Base-by-base conservation (phyloP, 371 early-diverging fungal species). In the Rhizopus stolonifer region DNA sequence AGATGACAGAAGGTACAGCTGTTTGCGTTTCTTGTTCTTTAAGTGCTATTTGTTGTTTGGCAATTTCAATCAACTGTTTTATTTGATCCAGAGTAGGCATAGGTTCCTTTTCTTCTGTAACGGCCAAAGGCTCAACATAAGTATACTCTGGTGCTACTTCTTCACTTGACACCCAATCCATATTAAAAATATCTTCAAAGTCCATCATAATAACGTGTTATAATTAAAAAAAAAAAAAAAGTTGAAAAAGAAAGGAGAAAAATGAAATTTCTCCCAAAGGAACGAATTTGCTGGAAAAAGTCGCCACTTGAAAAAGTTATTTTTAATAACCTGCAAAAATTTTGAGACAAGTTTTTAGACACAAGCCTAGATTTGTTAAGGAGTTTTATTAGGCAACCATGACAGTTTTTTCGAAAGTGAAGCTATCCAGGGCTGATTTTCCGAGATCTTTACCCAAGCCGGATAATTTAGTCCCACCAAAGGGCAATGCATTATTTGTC, bases 401-500 rank as follows among this genome's bases (percentile, higher is more conserved):
- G 6, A 59, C 29, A 18, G 82, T 78, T 58, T 89, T 89, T 33
- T 79, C 57, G 25, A 77, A 79, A 13, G 81, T 73, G 58, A 83
- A 90, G 47, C 85, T 84, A 49, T 80, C 65, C 52, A 90, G 49
- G 2, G 86, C 81, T 52, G 82, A 78, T 42, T 74, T 69, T 11
- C 90, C 90, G 1, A 87, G 72, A 52, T 91, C 91, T 29, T 87
- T 83, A 22, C 91, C 91, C 52, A 87, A 70, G 2, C 96, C 96
- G 1, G 86, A 85, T 65, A 86, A 67, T 64, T 89, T 91, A 61
- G 77, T 81, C 0, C 95, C 95, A 25, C 95, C 95, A 77, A 92
- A 93, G 0, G 94, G 92, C 65, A 87, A 60, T 31, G 75, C 79
- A 39, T 72, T 69, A 31, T 78, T 80, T 62, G 84, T 67, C 17